Base-by-base conservation (phyloP, 345 rosid species). In the Rhizophora apiculata region DNA sequence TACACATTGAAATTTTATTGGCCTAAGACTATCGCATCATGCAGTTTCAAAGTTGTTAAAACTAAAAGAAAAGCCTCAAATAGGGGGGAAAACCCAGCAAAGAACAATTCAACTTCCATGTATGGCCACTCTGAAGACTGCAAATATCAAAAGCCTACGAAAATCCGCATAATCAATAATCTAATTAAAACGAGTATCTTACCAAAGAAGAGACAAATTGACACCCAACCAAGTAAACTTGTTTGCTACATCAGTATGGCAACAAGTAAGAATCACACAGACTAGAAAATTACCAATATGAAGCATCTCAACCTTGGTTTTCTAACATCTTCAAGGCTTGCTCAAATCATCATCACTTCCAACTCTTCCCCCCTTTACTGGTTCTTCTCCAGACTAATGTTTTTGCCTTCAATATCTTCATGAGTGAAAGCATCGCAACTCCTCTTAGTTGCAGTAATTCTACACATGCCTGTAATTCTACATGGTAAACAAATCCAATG, bases 401-500 rank as follows among this genome's bases (percentile, higher is more conserved):
- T 65, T 53, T 53, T 30, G 27, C 74, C 32, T 46, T 27, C 46
- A 15, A 21, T 52, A 54, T 52, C 6, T 19, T 37, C 27, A 13
- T 29, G 30, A 46, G 56, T 57, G 53, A 79, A 56, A 37, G 65
- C 30, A 58, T 36, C 54, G 58, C 68, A 48, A 71, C 64, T 67
- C 81, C 81, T 59, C 75, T 74, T 18, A 62, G 13, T 31, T 81
- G 79, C 63, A 49, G 64, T 65, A 65, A 66, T 34, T 63, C 11
- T 10, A 63, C 43, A 7, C 70, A 53, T 26, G 48, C 52, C 1
- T 82, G 82, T 34, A 58, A 70, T 67, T 79, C 65, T 78, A 82
- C 63, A 63, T 65, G 0, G 82, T 79, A 52, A 76, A 73, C 18
- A 9, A 54, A 39, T 73, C 76, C 31, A 29, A 65, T 27, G 5